A percentile compares a stretch with the other conserved stretches of the same genome.
Evolutionary conservation across 768 basidiomycete species (phyloP).

Genomic region (Ramaria rubella): DNA sequence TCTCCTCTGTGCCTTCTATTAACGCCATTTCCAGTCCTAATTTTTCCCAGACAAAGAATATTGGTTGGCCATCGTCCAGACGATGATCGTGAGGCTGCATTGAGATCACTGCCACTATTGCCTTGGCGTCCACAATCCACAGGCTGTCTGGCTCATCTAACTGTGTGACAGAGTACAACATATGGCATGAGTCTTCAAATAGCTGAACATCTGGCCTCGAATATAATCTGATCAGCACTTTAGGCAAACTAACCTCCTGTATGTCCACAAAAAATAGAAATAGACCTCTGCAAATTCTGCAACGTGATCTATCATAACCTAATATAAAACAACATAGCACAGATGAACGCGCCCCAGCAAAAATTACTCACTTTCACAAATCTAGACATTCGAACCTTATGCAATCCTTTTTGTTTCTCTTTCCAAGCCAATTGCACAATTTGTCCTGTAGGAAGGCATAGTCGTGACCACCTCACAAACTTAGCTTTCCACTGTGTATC

Average conservation of each 20-base stretch:
- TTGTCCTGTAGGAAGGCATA: not conserved
- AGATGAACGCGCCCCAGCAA: not conserved
- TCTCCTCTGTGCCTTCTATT: too few relatives aligned
- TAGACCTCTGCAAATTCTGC: not conserved
- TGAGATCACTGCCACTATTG: not conserved
- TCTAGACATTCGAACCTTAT: not conserved
- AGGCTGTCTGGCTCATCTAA: not conserved
- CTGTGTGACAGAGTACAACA: not conserved
- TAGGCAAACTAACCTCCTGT: not conserved
- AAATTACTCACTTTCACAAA: not conserved
- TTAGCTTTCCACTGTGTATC: not conserved
- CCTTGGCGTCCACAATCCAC: not conserved
- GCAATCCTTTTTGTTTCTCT: not conserved
- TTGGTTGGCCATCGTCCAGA: not conserved
- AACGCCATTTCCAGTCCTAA: not conserved
- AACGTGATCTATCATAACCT: not conserved
- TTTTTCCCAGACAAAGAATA: not conserved
- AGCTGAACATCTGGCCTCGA: not conserved
- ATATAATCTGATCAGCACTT: too few relatives aligned
- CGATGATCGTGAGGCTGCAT: not conserved
- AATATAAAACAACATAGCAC: not conserved
- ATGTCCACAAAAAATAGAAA: not conserved
- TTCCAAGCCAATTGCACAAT: slow-evolving; percentile 1
- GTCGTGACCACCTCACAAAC: not conserved
- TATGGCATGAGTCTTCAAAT: not conserved